Evolutionary conservation across 306 rosid species (phyloP), one percentile per base, ranked within the genome.

Genomic region (Nissolia schottii): DNA sequence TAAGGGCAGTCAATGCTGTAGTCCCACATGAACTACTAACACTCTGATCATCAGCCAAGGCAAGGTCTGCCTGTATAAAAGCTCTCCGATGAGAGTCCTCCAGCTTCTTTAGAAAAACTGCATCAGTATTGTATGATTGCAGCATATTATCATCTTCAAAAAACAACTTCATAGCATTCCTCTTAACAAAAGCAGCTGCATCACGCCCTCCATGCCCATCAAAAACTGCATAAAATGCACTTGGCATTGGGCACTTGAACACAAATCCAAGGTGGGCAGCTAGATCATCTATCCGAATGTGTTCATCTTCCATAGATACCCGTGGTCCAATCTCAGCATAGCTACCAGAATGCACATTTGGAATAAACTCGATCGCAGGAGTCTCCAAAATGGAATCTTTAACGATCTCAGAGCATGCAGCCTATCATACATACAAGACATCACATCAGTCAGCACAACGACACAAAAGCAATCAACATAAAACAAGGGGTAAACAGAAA

Each of bases 141-240:
- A 85, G 85, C 83, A 88, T 75, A 55, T 85, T 77, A 23, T 82
- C 81, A 67, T 94, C 98, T 85, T 89, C 82, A 59, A 94, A 89
- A 59, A 94, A 94, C 25, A 94, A 78, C 76, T 75, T 86, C 89
- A 87, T 77, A 2, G 92, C 96, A 80, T 91, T 80, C 79, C 81
- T 87, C 83, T 91, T 91, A 55, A 94, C 70, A 81, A 83, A 94
- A 18, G 89, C 62, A 68, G 98, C 97, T 25, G 97, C 98, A 9
- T 85, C 87, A 45, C 96, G 90, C n/a, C 98, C 98, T 18, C 89
- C 97, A 50, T 94, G 98, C 40, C 98, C 98, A 57, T 94, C 98
- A 73, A 94, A 89, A 54, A 94, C 88, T 1, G 91, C 98, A 85
- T 94, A 94, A 76, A 94, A 94, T 1, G 96, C 88, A 75, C 89